Base-by-base conservation (phyloP, 192 early-diverging fungal genomes). In the Lobosporangium transversale region DNA sequence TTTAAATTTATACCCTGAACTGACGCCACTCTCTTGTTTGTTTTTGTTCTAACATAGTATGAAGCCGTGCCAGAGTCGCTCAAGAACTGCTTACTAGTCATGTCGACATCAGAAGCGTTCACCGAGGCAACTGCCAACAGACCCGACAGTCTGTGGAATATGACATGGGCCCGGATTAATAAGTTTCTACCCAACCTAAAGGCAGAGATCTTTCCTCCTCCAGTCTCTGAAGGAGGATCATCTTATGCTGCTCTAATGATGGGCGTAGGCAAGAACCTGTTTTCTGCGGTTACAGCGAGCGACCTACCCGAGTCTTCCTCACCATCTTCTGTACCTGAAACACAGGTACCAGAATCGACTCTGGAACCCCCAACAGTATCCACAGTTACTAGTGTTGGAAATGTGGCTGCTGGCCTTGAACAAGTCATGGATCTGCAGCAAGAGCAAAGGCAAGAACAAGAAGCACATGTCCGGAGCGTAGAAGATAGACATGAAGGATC, bases 31-130 rank as follows among this genome's bases (percentile, higher is more conserved):
- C 20, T 56, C 49, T 52, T 21, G 50, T 33, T 47, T 45, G 8
- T 40, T 21, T 47, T 11, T 82, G n/a, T n/a, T n/a, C n/a, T n/a
- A n/a, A n/a, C n/a, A 14, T 66, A 93, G 90, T 78, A 81, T 24
- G 92, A 93, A 66, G 93, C 89, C 2, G 86, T 94, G 9, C 78
- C 83, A 0, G 93, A 94, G 67, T 87, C 87, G 14, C 63, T 94
- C 29, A 94, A 94, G 70, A 94, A 94, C 76, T 90, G 93, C 84
- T 70, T 94, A 18, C 81, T 94, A 8, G 92, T 94, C 8, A 88
- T 94, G 89, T 88, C 87, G 15, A 87, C 90, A 0, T 91, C 91
- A 11, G 89, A 88, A 30, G 80, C 86, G 8, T 88, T 94, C 58
- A 78, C 65, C 24, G 61, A 78, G 45, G 57, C 54, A 2, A 59